A percentile compares a stretch with the other conserved stretches of the same genome.
These are phyloP conservation scores for Trichoderma brevicompactum DNA, from an alignment of 2,329 filamentous ascomycete species.

Conservation along the genomic window DNA sequence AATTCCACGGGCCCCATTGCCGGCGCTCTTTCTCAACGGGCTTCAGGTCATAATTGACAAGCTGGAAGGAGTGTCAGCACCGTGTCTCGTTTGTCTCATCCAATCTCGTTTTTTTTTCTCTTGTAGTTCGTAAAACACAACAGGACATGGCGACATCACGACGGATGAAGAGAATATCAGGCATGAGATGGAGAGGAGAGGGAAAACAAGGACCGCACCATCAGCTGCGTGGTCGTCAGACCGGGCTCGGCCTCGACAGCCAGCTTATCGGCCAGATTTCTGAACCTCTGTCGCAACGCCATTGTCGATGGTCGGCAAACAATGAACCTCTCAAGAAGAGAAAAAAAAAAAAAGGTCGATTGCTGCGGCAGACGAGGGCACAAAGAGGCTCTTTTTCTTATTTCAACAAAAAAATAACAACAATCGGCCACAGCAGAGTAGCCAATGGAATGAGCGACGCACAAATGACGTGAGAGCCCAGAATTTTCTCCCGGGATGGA, in stretches of 20 bases:
- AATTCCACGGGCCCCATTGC: slow-evolving; percentile 87
- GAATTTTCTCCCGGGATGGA: slow-evolving; percentile 11
- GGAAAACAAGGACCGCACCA: slow-evolving; percentile 54
- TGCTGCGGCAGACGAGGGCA: not conserved
- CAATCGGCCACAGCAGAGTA: not conserved
- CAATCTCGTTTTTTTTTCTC: not conserved
- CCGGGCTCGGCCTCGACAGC: slow-evolving; percentile 75
- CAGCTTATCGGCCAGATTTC: slow-evolving; percentile 60
- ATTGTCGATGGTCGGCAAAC: slow-evolving; percentile 31
- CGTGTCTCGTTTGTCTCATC: slow-evolving; percentile 12
- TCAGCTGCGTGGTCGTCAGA: slow-evolving; percentile 76
- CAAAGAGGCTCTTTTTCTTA: not conserved
- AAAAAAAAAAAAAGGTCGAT: not conserved
- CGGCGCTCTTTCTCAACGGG: slow-evolving; percentile 78
- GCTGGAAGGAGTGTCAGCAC: slow-evolving; percentile 45
- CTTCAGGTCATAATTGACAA: slow-evolving; percentile 83
- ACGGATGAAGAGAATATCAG: not conserved
- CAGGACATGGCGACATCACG: not conserved
- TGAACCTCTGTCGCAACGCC: slow-evolving; percentile 44
- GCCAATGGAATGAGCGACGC: slow-evolving; percentile 21
- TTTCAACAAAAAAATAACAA: slow-evolving; percentile 27
- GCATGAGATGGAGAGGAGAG: slow-evolving; percentile 2
- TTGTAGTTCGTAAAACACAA: not conserved
- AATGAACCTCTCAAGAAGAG: not conserved
- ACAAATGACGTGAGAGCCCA: slow-evolving; percentile 22